Conservation (phyloP, 2,329 filamentous ascomycete species). For the Grosmannia huntii region DNA sequence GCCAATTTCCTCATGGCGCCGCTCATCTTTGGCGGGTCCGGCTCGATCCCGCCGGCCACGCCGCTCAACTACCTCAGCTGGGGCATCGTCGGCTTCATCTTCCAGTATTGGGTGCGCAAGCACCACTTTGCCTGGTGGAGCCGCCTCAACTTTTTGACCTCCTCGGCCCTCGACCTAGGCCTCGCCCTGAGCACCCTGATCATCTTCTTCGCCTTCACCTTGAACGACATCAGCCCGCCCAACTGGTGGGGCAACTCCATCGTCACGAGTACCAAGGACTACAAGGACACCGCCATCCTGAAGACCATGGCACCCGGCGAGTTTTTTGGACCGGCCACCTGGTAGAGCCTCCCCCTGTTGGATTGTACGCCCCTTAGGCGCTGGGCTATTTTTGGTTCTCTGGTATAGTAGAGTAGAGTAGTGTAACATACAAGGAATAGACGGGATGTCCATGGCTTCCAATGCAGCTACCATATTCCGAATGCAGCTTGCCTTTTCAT, state of each 20-base stretch:
- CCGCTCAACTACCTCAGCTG: constrained; percentile 65
- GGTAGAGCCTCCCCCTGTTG: constrained; percentile 22
- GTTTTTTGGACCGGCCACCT: constrained; percentile 47
- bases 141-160: constrained; percentile 59
- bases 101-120: constrained; percentile 56
- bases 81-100: constrained; percentile 57
- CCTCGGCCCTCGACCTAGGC: constrained; percentile 56
- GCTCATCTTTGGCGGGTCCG: constrained; percentile 48
- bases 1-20: constrained; percentile 45
- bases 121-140: constrained; percentile 58
- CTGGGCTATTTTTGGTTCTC: background rate
- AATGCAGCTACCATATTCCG: background rate
- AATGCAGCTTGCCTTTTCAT: no score
- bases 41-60: constrained; percentile 50
- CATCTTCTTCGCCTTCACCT: constrained; percentile 57
- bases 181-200: constrained; percentile 53
- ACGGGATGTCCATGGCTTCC: background rate
- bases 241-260: constrained; percentile 58
- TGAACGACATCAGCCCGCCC: constrained; percentile 49
- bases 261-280: constrained; percentile 48
- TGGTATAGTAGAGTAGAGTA: background rate
- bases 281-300: constrained; percentile 45
- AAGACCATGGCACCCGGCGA: constrained; percentile 36
- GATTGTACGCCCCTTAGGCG: background rate
- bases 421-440: no score